phyloP scores from a whole-genome alignment of 1,139 yeast species.

The Geotrichum cucujoidarum region DNA sequence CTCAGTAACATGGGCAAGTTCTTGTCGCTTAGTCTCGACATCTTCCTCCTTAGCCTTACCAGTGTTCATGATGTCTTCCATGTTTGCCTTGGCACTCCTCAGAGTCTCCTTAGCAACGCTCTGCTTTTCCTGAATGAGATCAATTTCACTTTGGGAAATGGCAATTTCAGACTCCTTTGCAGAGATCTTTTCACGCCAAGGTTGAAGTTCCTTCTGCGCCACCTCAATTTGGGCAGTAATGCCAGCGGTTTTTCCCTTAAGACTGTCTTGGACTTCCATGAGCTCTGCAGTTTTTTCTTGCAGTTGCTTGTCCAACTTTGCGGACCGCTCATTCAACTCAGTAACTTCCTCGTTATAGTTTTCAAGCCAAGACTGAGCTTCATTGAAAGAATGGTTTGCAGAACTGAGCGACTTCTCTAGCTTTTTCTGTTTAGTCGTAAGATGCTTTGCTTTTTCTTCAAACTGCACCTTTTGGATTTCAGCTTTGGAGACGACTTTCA shows the following conservation, averaged over 20 bases:
- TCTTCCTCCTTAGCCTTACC: slow-evolving; percentile 51
- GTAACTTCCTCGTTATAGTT: slow-evolving; percentile 44
- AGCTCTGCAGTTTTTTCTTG: slow-evolving; percentile 53
- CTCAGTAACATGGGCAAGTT: slow-evolving; percentile 45
- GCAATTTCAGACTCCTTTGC: slow-evolving; percentile 62
- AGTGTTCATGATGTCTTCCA: slow-evolving; percentile 48
- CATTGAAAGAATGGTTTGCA: slow-evolving; percentile 39
- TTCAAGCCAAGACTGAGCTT: slow-evolving; percentile 47
- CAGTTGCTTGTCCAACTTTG: slow-evolving; percentile 45
- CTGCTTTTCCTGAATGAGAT: slow-evolving; percentile 52
- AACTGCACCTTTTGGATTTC: slow-evolving; percentile 53
- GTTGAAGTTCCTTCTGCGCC: slow-evolving; percentile 66
- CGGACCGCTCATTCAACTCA: slow-evolving; percentile 36
- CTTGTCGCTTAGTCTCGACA: slow-evolving; percentile 42
- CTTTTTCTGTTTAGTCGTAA: slow-evolving; percentile 56
- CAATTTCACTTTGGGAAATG: slow-evolving; percentile 60
- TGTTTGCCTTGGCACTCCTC: slow-evolving; percentile 44
- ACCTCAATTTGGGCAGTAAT: slow-evolving; percentile 59
- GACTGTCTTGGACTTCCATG: slow-evolving; percentile 57
- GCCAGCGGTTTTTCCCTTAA: slow-evolving; percentile 68
- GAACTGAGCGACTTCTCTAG: slow-evolving; percentile 46
- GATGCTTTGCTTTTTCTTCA: slow-evolving; percentile 68
- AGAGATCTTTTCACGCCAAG: slow-evolving; percentile 73
- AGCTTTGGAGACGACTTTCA: slow-evolving; percentile 30
- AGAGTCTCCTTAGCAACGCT: slow-evolving; percentile 45